Base-by-base conservation (phyloP, 192 early-diverging fungal species). In the Allomyces javanicus region DNA sequence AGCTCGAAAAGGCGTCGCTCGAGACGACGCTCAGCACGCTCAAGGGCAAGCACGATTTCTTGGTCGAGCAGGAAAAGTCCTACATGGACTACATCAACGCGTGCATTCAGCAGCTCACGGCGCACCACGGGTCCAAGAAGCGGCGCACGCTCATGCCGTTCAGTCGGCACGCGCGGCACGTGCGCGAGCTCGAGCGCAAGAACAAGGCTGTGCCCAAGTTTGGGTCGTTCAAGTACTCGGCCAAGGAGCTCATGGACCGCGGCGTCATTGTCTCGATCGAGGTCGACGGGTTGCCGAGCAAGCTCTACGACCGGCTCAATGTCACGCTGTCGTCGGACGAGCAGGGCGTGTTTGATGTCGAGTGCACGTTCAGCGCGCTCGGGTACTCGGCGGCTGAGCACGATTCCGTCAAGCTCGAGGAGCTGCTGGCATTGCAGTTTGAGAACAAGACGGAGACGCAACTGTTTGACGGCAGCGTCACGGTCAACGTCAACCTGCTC, bases 211-310 rank as follows among this genome's bases (percentile, higher is more conserved):
- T 98, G 33, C 97, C 97, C 0, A 81, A 89, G 69, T 98, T 93
- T 75, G 97, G 97, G 5, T 97, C 95, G 61, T 96, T 84, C 84
- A 97, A 98, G 84, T 99, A 95, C 78, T 90, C 89, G 21, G 97
- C 95, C 1, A 85, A 91, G 70, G 84, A 91, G 65, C 76, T 99
- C 65, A 82, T 91, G 70, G 89, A 95, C 70, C 89, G 91, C 73
- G 93, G 94, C 64, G 91, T 99, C 6, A 76, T 99, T 45, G 71
- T 97, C 24, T 84, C 86, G 45, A 74, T 99, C 12, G 21, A 58
- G 17, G 50, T 58, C 17, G 86, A 87, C 22, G 93, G 87, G 44
- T 83, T 91, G 55, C 77, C 78, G 62, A 87, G 87, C 64, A 87
- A 87, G 65, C 87, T 90, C 75, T 96, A 93, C 71, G 86, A 89